Percentiles rank a stretch among this genome's conserved stretches.
These are phyloP conservation scores for Naematelia encephala DNA, from an alignment of 768 basidiomycete species.

Conservation along the genomic window DNA sequence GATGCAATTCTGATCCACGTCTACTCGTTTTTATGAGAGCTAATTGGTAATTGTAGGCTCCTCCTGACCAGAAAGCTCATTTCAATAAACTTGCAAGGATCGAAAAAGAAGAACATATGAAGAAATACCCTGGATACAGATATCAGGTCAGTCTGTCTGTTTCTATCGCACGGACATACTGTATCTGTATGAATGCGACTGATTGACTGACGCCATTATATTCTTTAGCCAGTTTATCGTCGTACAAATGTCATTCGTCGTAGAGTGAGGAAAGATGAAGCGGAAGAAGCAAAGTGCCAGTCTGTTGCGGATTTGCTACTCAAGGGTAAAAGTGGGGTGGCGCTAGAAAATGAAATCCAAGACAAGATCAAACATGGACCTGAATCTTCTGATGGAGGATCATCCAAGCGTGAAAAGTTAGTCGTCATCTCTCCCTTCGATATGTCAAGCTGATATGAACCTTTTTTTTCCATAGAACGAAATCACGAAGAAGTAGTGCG, in stretches of 20 bases:
- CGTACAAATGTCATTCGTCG: constrained; percentile 45
- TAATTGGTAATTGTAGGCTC: constrained; percentile 18
- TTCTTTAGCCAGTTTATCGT: constrained; percentile 40
- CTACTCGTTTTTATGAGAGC: neutral
- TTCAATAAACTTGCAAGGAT: constrained; percentile 46
- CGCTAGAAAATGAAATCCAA: constrained; percentile 39
- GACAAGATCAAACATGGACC: constrained; percentile 23
- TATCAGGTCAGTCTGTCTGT: constrained; percentile 40
- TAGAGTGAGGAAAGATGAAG: constrained; percentile 43
- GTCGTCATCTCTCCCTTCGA: constrained; percentile 2
- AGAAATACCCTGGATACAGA: constrained; percentile 49
- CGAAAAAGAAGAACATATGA: constrained; percentile 49
- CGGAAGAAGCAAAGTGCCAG: constrained; percentile 45
- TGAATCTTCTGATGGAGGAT: neutral
- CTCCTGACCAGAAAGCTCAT: constrained; percentile 39
- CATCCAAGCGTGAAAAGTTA: constrained; percentile 3
- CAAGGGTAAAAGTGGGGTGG: constrained; percentile 41
- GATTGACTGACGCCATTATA: no score
- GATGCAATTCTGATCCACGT: no score
- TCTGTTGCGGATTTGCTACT: constrained; percentile 39
- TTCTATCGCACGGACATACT: no score
- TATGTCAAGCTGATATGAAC: neutral
- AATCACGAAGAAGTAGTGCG: constrained; percentile 7
- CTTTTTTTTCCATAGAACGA: neutral
- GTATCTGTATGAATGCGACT: no score